Percentiles rank a stretch among this genome's conserved stretches.
Evolutionary conservation across 2,329 filamentous ascomycete genomes (phyloP).

Genomic region (Trichoderma breve): DNA sequence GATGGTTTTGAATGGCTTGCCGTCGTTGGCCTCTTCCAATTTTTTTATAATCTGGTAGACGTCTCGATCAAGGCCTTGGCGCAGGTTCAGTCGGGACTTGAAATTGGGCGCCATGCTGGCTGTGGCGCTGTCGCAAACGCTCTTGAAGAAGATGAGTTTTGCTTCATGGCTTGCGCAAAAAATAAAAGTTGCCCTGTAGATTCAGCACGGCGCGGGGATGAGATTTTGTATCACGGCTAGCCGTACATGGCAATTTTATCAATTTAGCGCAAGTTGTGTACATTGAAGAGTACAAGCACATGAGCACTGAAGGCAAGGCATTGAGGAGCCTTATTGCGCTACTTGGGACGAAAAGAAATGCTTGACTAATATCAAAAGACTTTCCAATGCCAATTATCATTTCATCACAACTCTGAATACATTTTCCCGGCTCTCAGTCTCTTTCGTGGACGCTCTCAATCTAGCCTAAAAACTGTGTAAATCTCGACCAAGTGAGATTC

Average conservation of each 20-base stretch:
- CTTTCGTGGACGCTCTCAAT: not conserved
- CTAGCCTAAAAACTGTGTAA: not conserved
- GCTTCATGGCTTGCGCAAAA: not conserved
- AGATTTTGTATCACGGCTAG: not conserved
- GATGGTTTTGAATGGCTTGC: constrained; percentile 49
- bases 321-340: not conserved
- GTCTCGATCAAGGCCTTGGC: constrained; percentile 58
- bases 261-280: not conserved
- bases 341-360: not conserved
- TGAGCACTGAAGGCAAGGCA: not conserved
- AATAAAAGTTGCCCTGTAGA: not conserved
- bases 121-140: not conserved
- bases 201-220: not conserved
- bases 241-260: not conserved
- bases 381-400: not conserved
- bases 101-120: constrained; percentile 20
- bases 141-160: not conserved
- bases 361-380: no score
- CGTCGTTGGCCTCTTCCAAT: constrained; percentile 64
- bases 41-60: constrained; percentile 79
- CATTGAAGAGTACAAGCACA: not conserved
- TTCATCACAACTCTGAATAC: not conserved
- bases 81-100: constrained; percentile 25
- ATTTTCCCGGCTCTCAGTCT: not conserved
- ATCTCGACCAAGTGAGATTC: not conserved